phyloP scores from a whole-genome alignment of 2,329 filamentous ascomycete genomes.

The Colletotrichum higginsianum region DNA sequence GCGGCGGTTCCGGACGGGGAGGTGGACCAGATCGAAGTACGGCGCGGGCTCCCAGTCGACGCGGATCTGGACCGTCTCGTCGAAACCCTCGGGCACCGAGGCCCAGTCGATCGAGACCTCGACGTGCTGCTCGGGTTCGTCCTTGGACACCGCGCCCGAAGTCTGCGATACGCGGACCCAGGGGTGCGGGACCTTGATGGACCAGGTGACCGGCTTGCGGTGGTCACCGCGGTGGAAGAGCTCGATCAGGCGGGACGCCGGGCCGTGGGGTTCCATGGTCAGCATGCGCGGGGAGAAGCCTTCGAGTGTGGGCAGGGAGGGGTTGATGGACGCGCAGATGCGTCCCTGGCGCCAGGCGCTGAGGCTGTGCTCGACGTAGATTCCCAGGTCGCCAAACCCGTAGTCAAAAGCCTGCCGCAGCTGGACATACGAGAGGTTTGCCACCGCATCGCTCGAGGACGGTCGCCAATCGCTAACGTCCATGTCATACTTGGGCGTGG shows the following conservation, averaged over 20 bases:
- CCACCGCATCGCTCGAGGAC: slow-evolving; percentile 64
- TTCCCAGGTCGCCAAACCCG: slow-evolving; percentile 62
- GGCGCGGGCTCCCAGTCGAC: slow-evolving; percentile 16
- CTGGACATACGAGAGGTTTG: slow-evolving; percentile 63
- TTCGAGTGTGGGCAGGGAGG: slow-evolving; percentile 48
- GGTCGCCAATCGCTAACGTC: slow-evolving; percentile 34
- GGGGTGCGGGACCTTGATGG: slow-evolving; percentile 34
- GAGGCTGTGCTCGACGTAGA: slow-evolving; percentile 65
- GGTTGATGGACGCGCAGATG: slow-evolving; percentile 64
- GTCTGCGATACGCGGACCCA: slow-evolving; percentile 31
- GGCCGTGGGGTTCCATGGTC: slow-evolving; percentile 62
- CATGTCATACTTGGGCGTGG: slow-evolving; percentile 65
- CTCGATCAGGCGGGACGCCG: slow-evolving; percentile 61
- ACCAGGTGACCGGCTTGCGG: slow-evolving; percentile 44
- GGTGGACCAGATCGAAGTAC: slow-evolving; percentile 39
- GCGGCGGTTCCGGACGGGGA: slow-evolving; percentile 34
- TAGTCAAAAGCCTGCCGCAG: slow-evolving; percentile 52
- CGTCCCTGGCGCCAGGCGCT: slow-evolving; percentile 70
- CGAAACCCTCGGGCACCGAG: slow-evolving; percentile 51
- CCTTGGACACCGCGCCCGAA: slow-evolving; percentile 17
- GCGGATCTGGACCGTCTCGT: slow-evolving; percentile 34
- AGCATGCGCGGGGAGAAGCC: slow-evolving; percentile 60
- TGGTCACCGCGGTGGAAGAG: slow-evolving; percentile 62
- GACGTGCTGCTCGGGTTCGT: slow-evolving; percentile 54
- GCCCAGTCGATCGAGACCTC: slow-evolving; percentile 63